phyloP scores from a whole-genome alignment of 257 asterid genomes.

The Solanum clarkiae region DNA sequence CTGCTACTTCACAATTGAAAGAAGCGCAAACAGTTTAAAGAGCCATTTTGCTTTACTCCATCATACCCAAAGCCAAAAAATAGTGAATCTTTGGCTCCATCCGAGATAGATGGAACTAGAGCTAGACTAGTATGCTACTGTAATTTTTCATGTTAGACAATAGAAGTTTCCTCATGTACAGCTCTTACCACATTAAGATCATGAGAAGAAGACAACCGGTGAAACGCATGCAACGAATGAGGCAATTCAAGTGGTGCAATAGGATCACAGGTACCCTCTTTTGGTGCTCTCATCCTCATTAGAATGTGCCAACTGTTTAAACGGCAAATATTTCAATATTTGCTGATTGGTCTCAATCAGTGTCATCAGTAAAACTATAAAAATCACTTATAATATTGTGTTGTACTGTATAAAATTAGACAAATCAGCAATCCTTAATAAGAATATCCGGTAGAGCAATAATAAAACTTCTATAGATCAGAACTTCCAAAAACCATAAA shows the following conservation, averaged over 20 bases:
- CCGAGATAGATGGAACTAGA: too few species aligned
- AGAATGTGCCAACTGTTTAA: constrained; percentile 76
- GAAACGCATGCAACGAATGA: constrained; percentile 73
- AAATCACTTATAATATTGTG: background rate
- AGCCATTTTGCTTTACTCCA: too few species aligned
- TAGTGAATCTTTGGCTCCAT: too few species aligned
- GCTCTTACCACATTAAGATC: constrained; percentile 50
- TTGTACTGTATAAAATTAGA: background rate
- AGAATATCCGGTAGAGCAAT: background rate
- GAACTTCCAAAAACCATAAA: background rate
- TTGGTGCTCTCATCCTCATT: constrained; percentile 65
- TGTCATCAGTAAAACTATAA: background rate
- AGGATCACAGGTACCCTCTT: constrained; percentile 62
- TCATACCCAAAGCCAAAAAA: too few species aligned
- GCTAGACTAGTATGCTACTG: background rate
- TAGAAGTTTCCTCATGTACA: background rate
- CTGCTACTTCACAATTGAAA: too few species aligned
- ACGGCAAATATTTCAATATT: background rate
- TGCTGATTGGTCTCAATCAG: background rate
- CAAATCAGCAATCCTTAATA: background rate
- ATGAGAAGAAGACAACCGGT: constrained; percentile 44
- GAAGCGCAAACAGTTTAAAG: too few species aligned
- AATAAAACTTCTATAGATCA: background rate
- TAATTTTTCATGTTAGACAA: background rate
- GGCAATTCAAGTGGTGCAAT: constrained; percentile 84